phyloP scores from a whole-genome alignment of 768 basidiomycete genomes.

The Auricularia sp. region DNA sequence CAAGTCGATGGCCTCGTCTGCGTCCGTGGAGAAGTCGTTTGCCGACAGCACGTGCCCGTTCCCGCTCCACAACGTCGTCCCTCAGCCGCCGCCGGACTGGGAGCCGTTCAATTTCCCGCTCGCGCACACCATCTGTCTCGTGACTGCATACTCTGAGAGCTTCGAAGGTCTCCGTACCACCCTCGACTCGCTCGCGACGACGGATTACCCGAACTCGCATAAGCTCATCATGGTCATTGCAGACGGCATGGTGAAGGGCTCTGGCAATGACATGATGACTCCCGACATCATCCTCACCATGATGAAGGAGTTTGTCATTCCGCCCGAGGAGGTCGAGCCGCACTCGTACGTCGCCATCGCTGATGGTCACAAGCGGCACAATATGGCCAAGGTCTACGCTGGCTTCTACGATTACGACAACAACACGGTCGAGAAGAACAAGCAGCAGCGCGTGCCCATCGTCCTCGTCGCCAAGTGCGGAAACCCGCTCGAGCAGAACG shows the following conservation, averaged over 20 bases:
- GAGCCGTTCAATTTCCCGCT: slow-evolving; percentile 96
- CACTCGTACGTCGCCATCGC: slow-evolving; percentile 98
- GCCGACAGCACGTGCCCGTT: slow-evolving; percentile 77
- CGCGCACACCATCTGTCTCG: slow-evolving; percentile 87
- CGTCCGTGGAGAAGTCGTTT: slow-evolving; percentile 21
- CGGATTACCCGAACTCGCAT: slow-evolving; percentile 97
- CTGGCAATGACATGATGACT: slow-evolving; percentile 78
- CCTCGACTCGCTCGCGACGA: slow-evolving; percentile 94
- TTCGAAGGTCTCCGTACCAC: slow-evolving; percentile 94
- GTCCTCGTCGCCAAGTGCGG: slow-evolving; percentile 93
- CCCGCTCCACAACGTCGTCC: slow-evolving; percentile 82
- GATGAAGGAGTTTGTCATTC: slow-evolving; percentile 92
- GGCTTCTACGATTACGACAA: slow-evolving; percentile 96
- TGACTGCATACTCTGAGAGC: slow-evolving; percentile 97
- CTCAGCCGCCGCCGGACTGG: slow-evolving; percentile 82
- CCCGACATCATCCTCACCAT: slow-evolving; percentile 89
- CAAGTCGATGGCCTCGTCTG: slow-evolving; percentile 10
- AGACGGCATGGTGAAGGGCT: slow-evolving; percentile 97
- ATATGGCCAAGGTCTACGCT: slow-evolving; percentile 97
- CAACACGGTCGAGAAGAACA: slow-evolving; percentile 75
- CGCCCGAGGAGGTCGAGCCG: slow-evolving; percentile 74
- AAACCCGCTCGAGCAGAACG: slow-evolving; percentile 80
- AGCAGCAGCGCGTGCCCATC: slow-evolving; percentile 95
- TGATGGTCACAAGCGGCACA: slow-evolving; percentile 98
- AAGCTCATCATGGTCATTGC: slow-evolving; percentile 92